These are phyloP conservation scores for Coemansia aciculifera DNA, from an alignment of 192 early-diverging fungal species.

Conservation along the genomic window DNA sequence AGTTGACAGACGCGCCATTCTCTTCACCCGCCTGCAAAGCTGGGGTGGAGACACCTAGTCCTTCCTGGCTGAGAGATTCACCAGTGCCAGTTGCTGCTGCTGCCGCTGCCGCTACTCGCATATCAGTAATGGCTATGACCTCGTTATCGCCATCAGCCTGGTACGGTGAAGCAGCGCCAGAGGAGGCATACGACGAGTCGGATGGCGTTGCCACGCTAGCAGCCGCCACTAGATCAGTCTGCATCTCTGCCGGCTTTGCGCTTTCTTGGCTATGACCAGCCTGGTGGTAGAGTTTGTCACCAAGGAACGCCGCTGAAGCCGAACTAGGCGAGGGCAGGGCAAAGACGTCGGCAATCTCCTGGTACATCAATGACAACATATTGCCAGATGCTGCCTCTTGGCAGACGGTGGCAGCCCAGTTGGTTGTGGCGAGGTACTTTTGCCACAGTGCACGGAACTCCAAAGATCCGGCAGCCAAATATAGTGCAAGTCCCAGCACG, in stretches of 20 bases:
- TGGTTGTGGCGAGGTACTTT: background rate
- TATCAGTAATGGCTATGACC: conserved; percentile 24
- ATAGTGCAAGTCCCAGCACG: background rate
- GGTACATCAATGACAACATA: background rate
- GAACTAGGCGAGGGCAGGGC: background rate
- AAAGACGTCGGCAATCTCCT: conserved; percentile 4
- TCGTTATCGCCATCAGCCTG: background rate
- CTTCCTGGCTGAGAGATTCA: background rate
- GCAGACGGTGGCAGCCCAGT: background rate
- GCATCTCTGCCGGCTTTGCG: background rate
- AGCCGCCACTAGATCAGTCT: background rate
- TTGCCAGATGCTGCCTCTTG: background rate
- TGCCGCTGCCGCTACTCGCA: conserved; percentile 15
- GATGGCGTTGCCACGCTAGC: conserved; percentile 12
- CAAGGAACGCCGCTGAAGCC: background rate
- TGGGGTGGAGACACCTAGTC: background rate
- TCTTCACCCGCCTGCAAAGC: background rate
- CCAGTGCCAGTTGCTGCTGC: background rate
- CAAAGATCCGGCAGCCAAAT: background rate
- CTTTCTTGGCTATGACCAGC: background rate
- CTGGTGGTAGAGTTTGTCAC: background rate
- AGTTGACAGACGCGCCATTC: background rate
- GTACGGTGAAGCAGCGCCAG: conserved; percentile 15
- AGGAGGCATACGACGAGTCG: background rate
- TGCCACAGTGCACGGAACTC: background rate